Evolutionary conservation across 148 eudicot genomes (phyloP), one percentile per base, ranked within the genome.

Genomic region (Amaranthus hypochondriacus): DNA sequence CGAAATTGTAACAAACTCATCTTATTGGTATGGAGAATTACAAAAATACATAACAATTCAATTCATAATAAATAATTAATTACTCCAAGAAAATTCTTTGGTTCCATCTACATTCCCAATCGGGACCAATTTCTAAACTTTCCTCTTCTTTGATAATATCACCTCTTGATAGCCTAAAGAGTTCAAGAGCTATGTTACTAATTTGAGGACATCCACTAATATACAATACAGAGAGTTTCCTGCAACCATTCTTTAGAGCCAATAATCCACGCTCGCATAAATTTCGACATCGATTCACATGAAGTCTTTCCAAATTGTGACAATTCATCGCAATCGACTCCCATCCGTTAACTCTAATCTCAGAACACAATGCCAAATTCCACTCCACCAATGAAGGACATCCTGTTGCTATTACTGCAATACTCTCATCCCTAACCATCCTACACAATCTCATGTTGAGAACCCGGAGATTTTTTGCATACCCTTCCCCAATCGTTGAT

Each of bases 291-390:
- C 94, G 77, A 67, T 85, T 84, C 44, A 85, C 90, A 72, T 87
- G 89, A 48, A 93, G 88, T 55, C 74, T 78, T 75, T 85, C 78
- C 80, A 92, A 77, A 43, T 80, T 88, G 57, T 49, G 76, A 70
- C 97, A 92, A 61, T 84, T 72, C 61, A 69, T 66, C 47, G 84
- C 90, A 67, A 92, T 81, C 48, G 90, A 79, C 54, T 84, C 78
- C 96, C 97, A 90, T 46, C 89, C 96, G 9, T 66, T 66, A 61
- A 78, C 12, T 69, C 76, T 67, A 43, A 87, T 69, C 71, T 83
- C 93, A 64, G 78, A 88, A 55, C 96, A 90, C 62, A 82, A 56
- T 6, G 89, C 87, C 74, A 85, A 67, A 78, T 85, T 92, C 96
- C 93, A 89, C 52, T 89, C 94, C 60, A 82, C 73, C 51, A 90